Conservation (phyloP, 1,284 basidiomycete species). For the Heterobasidion irregulare region DNA sequence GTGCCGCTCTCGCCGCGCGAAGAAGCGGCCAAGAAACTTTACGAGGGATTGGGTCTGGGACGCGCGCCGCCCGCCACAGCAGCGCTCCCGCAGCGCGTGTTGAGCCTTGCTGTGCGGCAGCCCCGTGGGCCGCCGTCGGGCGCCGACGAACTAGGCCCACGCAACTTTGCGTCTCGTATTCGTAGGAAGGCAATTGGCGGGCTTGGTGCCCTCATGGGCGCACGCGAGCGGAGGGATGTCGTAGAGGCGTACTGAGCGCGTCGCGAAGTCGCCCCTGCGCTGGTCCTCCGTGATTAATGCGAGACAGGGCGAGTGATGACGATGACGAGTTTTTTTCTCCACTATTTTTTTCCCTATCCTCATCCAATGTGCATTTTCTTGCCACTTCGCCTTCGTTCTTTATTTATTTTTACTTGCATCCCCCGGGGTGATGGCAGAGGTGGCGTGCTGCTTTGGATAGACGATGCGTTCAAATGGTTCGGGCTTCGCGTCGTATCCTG, state of each 20-base stretch:
- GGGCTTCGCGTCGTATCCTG: background rate
- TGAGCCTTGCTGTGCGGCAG: slow-evolving; percentile 70
- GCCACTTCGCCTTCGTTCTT: background rate
- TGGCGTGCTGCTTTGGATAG: background rate
- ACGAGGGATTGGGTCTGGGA: slow-evolving; percentile 74
- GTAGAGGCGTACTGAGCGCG: slow-evolving; percentile 45
- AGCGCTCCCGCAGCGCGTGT: slow-evolving; percentile 39
- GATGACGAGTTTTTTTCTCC: background rate
- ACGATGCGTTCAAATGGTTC: background rate
- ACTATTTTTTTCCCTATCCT: background rate
- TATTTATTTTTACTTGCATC: background rate
- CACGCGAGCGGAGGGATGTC: slow-evolving; percentile 57
- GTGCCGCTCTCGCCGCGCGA: slow-evolving; percentile 68
- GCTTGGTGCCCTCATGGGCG: slow-evolving; percentile 62
- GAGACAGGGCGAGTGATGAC: background rate
- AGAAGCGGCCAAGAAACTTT: slow-evolving; percentile 72
- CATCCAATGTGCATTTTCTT: background rate
- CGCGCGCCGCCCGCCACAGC: slow-evolving; percentile 25
- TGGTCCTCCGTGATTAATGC: slow-evolving; percentile 1
- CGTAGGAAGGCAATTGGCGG: slow-evolving; percentile 76
- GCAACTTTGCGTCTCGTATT: slow-evolving; percentile 82
- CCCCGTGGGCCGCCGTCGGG: slow-evolving; percentile 82
- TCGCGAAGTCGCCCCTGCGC: background rate
- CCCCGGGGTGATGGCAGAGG: background rate
- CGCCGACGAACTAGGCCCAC: slow-evolving; percentile 77